Base-by-base conservation (phyloP, 306 rosid species). In the Begonia masoniana region DNA sequence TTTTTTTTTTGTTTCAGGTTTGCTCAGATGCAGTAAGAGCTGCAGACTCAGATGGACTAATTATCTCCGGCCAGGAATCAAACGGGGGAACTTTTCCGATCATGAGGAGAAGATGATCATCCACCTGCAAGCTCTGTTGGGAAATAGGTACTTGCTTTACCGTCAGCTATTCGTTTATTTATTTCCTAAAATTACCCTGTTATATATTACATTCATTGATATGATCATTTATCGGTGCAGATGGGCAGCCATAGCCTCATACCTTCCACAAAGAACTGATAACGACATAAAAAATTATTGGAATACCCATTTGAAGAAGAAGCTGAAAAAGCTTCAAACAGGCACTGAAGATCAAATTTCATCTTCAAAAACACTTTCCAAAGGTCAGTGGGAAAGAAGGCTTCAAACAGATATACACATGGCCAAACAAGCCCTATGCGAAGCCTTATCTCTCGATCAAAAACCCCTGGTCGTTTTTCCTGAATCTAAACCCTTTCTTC, bases 361-460 rank as follows among this genome's bases (percentile, higher is more conserved):
- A 12, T 1, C 47, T 36, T 56, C 83, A 41, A 67, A 62, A 3
- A 43, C 62, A 57, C 48, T 65, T 31, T 55, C 78, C 12, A 88
- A 80, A 56, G 97, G 97, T 19, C 94, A 89, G 61, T 89, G 97
- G 97, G 97, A 85, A 71, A 82, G 94, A 71, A 82, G 80, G 70
- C 78, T 89, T 48, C 97, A 89, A 57, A 89, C 95, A n/a, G 94
- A 89, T 60, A 89, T 89, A 47, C 74, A 89, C 58, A 74, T 61
- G 77, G 97, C 97, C 58, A 89, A 82, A 23, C 84, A 77, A 71
- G 97, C 94, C 52, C 68, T 89, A 11, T 71, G 82, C 54, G 87
- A 89, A 43, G 97, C 97, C 23, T 74, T 89, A 14, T 89, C 97
- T 39, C 78, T 89, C 19, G 72, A 78, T 65, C 67, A 71, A 7